A percentile compares a stretch with the other conserved stretches of the same genome.
Evolutionary conservation across 2,329 filamentous ascomycete species (phyloP).

Genomic region (Periconia sp.): DNA sequence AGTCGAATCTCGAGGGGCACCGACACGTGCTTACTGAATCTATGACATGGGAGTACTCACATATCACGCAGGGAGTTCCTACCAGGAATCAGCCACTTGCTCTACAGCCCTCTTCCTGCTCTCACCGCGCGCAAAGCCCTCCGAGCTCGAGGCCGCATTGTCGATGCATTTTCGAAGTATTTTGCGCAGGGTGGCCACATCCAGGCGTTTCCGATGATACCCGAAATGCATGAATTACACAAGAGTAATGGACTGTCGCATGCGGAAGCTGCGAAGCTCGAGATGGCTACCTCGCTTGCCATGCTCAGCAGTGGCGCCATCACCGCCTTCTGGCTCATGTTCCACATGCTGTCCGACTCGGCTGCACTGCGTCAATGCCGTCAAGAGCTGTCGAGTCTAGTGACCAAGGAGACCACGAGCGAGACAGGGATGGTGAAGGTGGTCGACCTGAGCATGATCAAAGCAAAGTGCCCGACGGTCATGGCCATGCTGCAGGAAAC

Average conservation of each 20-base stretch:
- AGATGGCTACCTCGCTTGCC: constrained; percentile 50
- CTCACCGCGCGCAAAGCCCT: constrained; percentile 42
- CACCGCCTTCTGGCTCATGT: constrained; percentile 50
- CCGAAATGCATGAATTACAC: constrained; percentile 45
- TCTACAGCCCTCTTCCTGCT: constrained; percentile 25
- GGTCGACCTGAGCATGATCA: constrained; percentile 43
- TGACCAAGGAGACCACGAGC: constrained; percentile 2
- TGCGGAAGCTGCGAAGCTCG: constrained; percentile 49
- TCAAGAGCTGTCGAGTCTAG: constrained; percentile 29
- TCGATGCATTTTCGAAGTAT: constrained; percentile 47
- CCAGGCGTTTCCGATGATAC: constrained; percentile 46
- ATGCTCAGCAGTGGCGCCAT: constrained; percentile 51
- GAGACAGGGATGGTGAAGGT: constrained; percentile 8
- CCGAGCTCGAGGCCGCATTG: constrained; percentile 41
- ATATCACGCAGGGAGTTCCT: constrained; percentile 30
- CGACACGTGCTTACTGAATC: neutral
- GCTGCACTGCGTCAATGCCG: constrained; percentile 36
- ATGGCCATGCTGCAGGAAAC: constrained; percentile 51
- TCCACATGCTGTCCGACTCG: constrained; percentile 45
- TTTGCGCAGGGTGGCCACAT: constrained; percentile 47
- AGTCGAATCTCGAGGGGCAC: neutral
- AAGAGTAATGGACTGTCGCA: constrained; percentile 37
- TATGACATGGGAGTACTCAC: constrained; percentile 1
- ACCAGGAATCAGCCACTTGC: constrained; percentile 29
- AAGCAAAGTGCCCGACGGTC: constrained; percentile 47